These are phyloP conservation scores for Apiospora saccharicola DNA, from an alignment of 2,329 filamentous ascomycete species.

Conservation along the genomic window DNA sequence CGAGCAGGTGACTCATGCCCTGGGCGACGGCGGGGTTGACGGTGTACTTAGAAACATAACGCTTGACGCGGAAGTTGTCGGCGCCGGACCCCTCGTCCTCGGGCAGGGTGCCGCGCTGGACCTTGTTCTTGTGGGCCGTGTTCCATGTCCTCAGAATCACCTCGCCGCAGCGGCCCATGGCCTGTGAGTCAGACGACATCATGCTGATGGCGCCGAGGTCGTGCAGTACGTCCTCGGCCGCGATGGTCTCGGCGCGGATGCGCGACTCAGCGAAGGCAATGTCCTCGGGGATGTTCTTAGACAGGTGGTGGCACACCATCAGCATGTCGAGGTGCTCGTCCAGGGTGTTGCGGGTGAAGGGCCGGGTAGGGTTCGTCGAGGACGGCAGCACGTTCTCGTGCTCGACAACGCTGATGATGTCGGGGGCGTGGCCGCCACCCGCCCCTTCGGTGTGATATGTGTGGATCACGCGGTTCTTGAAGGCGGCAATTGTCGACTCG, in stretches of 20 bases:
- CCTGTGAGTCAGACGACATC: slow-evolving; percentile 96
- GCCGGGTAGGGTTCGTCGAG: slow-evolving; percentile 90
- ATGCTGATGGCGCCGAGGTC: slow-evolving; percentile 95
- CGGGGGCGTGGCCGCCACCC: slow-evolving; percentile 91
- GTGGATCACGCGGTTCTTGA: slow-evolving; percentile 89
- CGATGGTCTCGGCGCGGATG: slow-evolving; percentile 95
- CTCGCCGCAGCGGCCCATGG: slow-evolving; percentile 96
- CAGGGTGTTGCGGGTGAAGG: slow-evolving; percentile 89
- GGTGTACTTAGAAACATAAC: slow-evolving; percentile 95
- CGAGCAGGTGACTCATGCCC: slow-evolving; percentile 86
- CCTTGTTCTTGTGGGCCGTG: slow-evolving; percentile 96
- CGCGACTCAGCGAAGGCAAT: slow-evolving; percentile 94
- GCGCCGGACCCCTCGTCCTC: slow-evolving; percentile 82
- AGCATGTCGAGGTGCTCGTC: slow-evolving; percentile 98
- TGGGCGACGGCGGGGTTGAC: slow-evolving; percentile 93
- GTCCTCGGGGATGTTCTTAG: slow-evolving; percentile 92
- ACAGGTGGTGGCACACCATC: slow-evolving; percentile 97
- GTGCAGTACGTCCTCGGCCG: slow-evolving; percentile 94
- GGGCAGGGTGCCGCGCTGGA: slow-evolving; percentile 76
- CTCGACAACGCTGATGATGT: slow-evolving; percentile 94
- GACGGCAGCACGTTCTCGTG: slow-evolving; percentile 87
- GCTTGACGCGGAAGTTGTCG: slow-evolving; percentile 91
- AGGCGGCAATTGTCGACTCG: slow-evolving; percentile 84
- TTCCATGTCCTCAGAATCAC: slow-evolving; percentile 95
- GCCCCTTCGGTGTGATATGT: slow-evolving; percentile 98